Percentiles rank a stretch among this genome's conserved stretches.
Conservation (phyloP, 2,329 filamentous ascomycete genomes). For the Fusarium oligoseptatum region DNA sequence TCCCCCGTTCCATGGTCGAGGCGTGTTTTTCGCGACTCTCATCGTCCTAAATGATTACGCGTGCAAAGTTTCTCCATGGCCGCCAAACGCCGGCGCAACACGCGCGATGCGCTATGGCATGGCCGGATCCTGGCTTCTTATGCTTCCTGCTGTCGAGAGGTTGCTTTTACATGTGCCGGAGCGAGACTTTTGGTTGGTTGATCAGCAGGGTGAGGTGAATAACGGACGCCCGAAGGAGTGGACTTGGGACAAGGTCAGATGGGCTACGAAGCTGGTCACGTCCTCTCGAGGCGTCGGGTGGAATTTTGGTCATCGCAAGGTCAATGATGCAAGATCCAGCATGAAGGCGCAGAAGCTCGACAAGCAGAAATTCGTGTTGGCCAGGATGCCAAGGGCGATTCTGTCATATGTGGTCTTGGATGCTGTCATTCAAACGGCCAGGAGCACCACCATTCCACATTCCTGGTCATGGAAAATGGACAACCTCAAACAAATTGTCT, state of each 20-base stretch:
- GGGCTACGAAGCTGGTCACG: constrained; percentile 14
- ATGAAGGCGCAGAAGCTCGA: background rate
- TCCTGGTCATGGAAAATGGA: constrained; percentile 12
- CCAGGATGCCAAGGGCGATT: background rate
- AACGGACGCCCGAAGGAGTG: constrained; percentile 7
- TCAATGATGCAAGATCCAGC: background rate
- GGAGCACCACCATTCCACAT: background rate
- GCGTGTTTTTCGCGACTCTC: constrained; percentile 7
- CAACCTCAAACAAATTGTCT: background rate
- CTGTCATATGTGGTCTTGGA: constrained; percentile 20
- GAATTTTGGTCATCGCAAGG: constrained; percentile 21
- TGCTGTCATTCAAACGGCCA: constrained; percentile 3
- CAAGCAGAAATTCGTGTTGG: background rate
- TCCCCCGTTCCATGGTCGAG: constrained; percentile 19
- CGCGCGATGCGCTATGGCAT: constrained; percentile 30
- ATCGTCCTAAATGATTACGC: constrained; percentile 11
- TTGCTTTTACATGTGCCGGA: constrained; percentile 22
- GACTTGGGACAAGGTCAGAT: constrained; percentile 16
- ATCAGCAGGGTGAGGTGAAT: constrained; percentile 1
- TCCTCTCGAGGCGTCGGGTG: constrained; percentile 28
- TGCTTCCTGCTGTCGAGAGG: constrained; percentile 26
- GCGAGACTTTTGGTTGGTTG: constrained; percentile 18
- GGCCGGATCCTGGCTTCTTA: constrained; percentile 27
- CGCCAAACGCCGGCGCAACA: constrained; percentile 11
- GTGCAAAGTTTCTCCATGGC: constrained; percentile 25